These are phyloP conservation scores for Urtica urens DNA, from an alignment of 306 rosid species.

Conservation along the genomic window DNA sequence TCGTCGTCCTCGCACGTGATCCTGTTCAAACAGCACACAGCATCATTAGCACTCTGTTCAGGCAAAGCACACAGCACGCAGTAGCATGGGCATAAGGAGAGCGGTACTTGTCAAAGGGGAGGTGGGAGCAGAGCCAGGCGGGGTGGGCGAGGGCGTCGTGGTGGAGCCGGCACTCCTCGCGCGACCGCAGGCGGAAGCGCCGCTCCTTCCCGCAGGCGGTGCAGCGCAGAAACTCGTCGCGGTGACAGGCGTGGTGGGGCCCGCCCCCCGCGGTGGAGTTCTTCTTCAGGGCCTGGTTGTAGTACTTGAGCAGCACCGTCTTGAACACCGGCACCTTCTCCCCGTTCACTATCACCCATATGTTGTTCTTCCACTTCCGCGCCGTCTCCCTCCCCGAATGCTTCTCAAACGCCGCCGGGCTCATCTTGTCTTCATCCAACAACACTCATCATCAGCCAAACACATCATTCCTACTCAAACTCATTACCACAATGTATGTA, in stretches of 20 bases:
- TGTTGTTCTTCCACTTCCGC: slow-evolving; percentile 94
- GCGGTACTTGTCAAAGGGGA: slow-evolving; percentile 83
- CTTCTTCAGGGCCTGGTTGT: slow-evolving; percentile 59
- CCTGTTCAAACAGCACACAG: slow-evolving; percentile 23
- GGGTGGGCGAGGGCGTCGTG: slow-evolving; percentile 80
- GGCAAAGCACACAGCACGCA: no score
- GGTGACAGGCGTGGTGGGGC: slow-evolving; percentile 57
- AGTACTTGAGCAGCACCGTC: slow-evolving; percentile 87
- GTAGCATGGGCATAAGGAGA: not conserved
- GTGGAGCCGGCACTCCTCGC: slow-evolving; percentile 79
- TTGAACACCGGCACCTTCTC: slow-evolving; percentile 82
- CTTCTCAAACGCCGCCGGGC: slow-evolving; percentile 92
- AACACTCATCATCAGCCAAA: slow-evolving; percentile 1
- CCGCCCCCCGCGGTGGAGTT: slow-evolving; percentile 55
- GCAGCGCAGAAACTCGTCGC: slow-evolving; percentile 79
- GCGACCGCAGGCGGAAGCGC: slow-evolving; percentile 80
- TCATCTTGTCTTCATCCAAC: slow-evolving; percentile 60
- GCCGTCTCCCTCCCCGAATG: slow-evolving; percentile 98
- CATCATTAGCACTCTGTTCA: no score
- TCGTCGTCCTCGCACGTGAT: slow-evolving; percentile 79
- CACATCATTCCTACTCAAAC: no score
- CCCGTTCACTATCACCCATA: slow-evolving; percentile 83
- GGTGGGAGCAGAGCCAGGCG: slow-evolving; percentile 79
- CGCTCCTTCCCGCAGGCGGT: slow-evolving; percentile 71
- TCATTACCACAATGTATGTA: no score